These are phyloP conservation scores for Spathaspora girioi DNA, from an alignment of 805 yeast genomes.

Conservation along the genomic window DNA sequence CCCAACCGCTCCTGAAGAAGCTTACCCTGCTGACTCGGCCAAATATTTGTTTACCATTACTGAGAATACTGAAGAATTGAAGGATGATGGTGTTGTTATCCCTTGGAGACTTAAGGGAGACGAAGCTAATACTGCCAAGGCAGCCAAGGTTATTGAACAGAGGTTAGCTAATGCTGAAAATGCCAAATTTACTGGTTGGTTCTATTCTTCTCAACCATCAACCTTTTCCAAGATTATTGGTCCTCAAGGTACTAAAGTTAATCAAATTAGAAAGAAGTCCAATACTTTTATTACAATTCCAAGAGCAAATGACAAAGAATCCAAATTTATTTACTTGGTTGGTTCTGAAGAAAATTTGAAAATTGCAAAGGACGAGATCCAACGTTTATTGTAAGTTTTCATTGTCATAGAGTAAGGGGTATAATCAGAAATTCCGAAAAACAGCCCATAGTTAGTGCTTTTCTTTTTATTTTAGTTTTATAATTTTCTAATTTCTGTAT, in stretches of 20 bases:
- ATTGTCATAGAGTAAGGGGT: not conserved
- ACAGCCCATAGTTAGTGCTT: not conserved
- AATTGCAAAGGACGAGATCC: constrained; percentile 22
- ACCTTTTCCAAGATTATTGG: constrained; percentile 68
- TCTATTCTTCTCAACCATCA: constrained; percentile 53
- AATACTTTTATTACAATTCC: constrained; percentile 64
- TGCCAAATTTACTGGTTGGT: constrained; percentile 54
- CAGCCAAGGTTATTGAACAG: constrained; percentile 46
- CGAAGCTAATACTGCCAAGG: constrained; percentile 47
- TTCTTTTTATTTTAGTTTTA: not conserved
- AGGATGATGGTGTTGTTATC: constrained; percentile 28
- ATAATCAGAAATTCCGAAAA: not conserved
- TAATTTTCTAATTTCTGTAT: no score
- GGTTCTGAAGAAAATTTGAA: constrained; percentile 56
- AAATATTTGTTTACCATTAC: constrained; percentile 46
- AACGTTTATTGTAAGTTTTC: constrained; percentile 8
- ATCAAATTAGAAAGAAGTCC: constrained; percentile 54
- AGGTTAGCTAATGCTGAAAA: constrained; percentile 45
- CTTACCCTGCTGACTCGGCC: constrained; percentile 35
- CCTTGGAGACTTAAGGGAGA: constrained; percentile 70
- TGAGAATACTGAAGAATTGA: constrained; percentile 17
- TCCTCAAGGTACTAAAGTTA: constrained; percentile 67
- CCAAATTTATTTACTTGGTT: constrained; percentile 53
- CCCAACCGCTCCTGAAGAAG: constrained; percentile 47
- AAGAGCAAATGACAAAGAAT: constrained; percentile 47